Evolutionary conservation across 495 filamentous ascomycete species (phyloP), one percentile per base, ranked within the genome.

Genomic region (Aspergillus saccharolyticus): DNA sequence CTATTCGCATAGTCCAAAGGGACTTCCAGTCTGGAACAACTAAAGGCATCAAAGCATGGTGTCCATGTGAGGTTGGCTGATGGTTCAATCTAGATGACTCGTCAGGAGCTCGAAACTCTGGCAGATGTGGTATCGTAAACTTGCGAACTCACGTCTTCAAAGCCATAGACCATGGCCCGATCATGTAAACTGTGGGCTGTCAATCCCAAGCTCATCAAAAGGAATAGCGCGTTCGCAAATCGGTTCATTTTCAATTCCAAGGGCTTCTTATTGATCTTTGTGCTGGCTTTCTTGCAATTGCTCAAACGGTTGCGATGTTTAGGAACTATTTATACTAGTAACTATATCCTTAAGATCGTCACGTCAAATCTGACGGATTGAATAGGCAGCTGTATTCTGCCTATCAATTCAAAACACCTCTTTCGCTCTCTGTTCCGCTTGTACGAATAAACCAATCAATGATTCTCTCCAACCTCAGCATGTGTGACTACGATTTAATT

Each of bases 1-100:
- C 56, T 43, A 50, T 72, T 57, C 8, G 56, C n/a, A 64, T 66
- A 74, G 45, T 72, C 61, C 18, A 66, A 51, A 30, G 67, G 53
- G n/a, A 58, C 70, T 65, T 55, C 42, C 39, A 47, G 65, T 59
- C 45, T 63, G 6, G 47, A 33, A 25, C 54, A 74, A 51, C 21
- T 62, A 55, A 58, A 66, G 45, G 54, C 62, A 61, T 51, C 60
- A 55, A 45, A 67, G 44, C 59, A 74, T 47, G 55, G 58, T 45
- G 55, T 62, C 60, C 70, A 72, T n/a, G 17, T 60, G 30, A 67
- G 56, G 21, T 59, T 63, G 42, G 45, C 17, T 28, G 62, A 66
- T 53, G 59, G 45, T 50, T 57, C 42, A 53, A 59, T 56, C 52
- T 58, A 58, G 53, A 56, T 56, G 53, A 24, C 54, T 56, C 44